Conservation (phyloP, 768 basidiomycete genomes). For the Mycena capillaripes region DNA sequence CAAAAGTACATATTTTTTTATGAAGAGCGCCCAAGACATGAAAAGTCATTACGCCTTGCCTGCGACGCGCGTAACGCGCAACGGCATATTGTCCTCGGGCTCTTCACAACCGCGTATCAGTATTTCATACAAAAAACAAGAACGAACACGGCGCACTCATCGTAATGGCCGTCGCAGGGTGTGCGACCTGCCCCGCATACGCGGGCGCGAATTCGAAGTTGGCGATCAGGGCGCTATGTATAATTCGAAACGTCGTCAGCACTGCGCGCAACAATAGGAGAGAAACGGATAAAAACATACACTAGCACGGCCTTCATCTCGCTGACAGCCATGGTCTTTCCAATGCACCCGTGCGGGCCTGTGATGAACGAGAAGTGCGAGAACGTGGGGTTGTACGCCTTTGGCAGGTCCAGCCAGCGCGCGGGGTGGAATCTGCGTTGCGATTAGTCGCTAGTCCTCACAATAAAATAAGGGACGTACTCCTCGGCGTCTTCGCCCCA, state of each 20-base stretch:
- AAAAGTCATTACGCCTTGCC: not conserved
- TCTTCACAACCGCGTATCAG: slow-evolving; percentile 37
- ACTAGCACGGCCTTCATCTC: slow-evolving; percentile 65
- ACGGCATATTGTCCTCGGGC: slow-evolving; percentile 54
- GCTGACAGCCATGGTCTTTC: slow-evolving; percentile 62
- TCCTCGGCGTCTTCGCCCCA: slow-evolving; percentile 69
- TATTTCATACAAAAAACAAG: no score
- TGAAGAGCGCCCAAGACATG: no score
- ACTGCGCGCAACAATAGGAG: not conserved
- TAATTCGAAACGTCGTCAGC: not conserved
- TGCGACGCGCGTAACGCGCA: slow-evolving; percentile 45
- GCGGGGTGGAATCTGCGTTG: slow-evolving; percentile 58
- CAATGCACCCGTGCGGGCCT: slow-evolving; percentile 62
- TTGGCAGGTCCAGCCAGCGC: slow-evolving; percentile 60
- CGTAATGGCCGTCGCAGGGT: slow-evolving; percentile 60
- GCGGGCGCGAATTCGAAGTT: slow-evolving; percentile 62
- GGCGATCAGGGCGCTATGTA: slow-evolving; percentile 52
- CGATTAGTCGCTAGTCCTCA: not conserved
- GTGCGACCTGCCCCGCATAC: slow-evolving; percentile 54
- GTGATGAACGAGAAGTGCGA: slow-evolving; percentile 59
- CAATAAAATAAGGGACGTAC: slow-evolving; percentile 41
- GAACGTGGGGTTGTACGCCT: slow-evolving; percentile 50
- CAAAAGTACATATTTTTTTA: no score
- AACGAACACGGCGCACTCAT: slow-evolving; percentile 55
- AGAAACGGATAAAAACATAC: slow-evolving; percentile 39